phyloP scores from a whole-genome alignment of 495 filamentous ascomycete genomes.

The Penicillium psychrofluorescens region DNA sequence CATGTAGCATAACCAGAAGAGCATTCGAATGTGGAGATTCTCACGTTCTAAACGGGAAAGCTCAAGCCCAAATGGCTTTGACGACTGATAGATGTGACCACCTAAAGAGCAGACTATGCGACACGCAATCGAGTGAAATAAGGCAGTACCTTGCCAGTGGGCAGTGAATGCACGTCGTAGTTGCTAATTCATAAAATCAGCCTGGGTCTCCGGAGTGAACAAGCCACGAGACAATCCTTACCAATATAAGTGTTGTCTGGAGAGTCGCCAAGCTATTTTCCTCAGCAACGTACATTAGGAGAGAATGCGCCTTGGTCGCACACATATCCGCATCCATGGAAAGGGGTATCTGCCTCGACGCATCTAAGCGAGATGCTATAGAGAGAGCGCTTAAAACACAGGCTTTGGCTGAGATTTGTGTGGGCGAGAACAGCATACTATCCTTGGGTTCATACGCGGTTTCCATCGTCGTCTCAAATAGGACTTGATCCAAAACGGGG shows the following conservation, averaged over 20 bases:
- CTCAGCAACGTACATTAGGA: neutral
- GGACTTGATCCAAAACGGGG: slow-evolving; percentile 2
- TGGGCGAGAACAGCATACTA: neutral
- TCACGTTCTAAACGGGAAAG: neutral
- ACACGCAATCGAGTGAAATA: slow-evolving; percentile 7
- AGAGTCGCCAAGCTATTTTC: slow-evolving; percentile 4
- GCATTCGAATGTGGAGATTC: slow-evolving; percentile 9
- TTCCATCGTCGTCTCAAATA: slow-evolving; percentile 6
- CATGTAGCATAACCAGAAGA: slow-evolving; percentile 27
- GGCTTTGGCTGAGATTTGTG: slow-evolving; percentile 2
- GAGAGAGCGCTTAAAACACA: slow-evolving; percentile 7
- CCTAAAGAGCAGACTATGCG: slow-evolving; percentile 6
- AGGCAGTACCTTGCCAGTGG: slow-evolving; percentile 7
- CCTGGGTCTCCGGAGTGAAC: too few species aligned
- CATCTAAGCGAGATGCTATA: neutral
- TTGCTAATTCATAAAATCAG: slow-evolving; percentile 1
- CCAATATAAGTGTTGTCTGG: slow-evolving; percentile 6
- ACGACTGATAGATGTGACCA: slow-evolving; percentile 2
- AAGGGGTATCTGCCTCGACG: neutral
- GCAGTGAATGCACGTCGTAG: slow-evolving; percentile 4
- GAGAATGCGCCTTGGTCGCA: slow-evolving; percentile 2
- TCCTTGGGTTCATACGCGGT: slow-evolving; percentile 4
- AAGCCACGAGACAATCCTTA: neutral
- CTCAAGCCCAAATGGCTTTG: neutral
- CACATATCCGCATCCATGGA: slow-evolving; percentile 2